Evolutionary conservation across 345 rosid species (phyloP).

Genomic region (Carallia pectinifolia): DNA sequence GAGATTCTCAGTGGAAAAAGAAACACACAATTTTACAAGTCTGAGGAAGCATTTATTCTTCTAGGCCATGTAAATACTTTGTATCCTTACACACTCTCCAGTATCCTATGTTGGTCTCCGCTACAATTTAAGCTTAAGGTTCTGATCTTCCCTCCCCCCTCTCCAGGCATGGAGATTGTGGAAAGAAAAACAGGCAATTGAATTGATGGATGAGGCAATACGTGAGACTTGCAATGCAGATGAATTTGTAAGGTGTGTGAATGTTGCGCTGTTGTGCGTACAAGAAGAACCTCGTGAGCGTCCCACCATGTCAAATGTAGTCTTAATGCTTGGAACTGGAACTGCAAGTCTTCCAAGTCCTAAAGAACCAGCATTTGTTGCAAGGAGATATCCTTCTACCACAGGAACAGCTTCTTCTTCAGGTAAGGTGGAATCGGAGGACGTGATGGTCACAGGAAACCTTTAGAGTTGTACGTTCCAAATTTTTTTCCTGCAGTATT

Average conservation of each 20-base stretch:
- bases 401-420: conserved; percentile 7
- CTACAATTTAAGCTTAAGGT: neutral
- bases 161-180: conserved; percentile 23
- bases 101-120: too few species aligned
- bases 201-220: conserved; percentile 19
- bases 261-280: conserved; percentile 30
- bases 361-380: conserved; percentile 31
- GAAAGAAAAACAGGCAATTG: conserved; percentile 17
- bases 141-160: neutral
- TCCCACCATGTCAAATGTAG: conserved; percentile 29
- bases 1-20: conserved; percentile 33
- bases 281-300: conserved; percentile 38
- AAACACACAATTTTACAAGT: conserved; percentile 16
- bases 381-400: conserved; percentile 1
- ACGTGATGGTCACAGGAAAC: neutral
- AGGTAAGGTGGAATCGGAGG: neutral
- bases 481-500: too few species aligned
- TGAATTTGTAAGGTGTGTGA: conserved; percentile 23
- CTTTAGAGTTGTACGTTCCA: too few species aligned
- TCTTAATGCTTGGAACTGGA: conserved; percentile 24
- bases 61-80: conserved; percentile 14
- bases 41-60: conserved; percentile 17
- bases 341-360: conserved; percentile 24
- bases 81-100: neutral
- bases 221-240: neutral